phyloP scores from a whole-genome alignment of 1,284 basidiomycete species.

The Cystobasidium slooffiae region DNA sequence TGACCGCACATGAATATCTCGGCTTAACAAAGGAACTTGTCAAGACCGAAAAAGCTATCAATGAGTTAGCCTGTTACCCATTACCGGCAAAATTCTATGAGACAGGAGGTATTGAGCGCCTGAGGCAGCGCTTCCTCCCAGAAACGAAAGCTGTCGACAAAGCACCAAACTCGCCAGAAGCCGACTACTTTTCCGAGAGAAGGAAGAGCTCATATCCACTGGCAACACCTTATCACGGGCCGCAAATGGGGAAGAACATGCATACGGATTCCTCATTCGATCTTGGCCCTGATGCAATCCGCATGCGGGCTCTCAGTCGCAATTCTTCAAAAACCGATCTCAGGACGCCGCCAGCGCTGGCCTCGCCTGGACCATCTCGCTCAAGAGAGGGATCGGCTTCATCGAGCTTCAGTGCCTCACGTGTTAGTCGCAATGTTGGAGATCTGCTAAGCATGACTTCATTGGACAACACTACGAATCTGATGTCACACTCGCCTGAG shows the following conservation, averaged over 20 bases:
- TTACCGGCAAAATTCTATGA: constrained; percentile 90
- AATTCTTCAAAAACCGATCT: constrained; percentile 7
- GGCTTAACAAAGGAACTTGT: constrained; percentile 94
- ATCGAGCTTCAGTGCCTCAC: not conserved
- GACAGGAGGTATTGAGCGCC: constrained; percentile 84
- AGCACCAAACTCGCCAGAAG: constrained; percentile 43
- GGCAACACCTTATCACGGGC: constrained; percentile 52
- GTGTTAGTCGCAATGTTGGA: constrained; percentile 56
- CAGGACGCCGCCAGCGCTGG: not conserved
- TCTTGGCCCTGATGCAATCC: constrained; percentile 31
- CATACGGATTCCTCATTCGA: constrained; percentile 28
- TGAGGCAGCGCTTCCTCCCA: constrained; percentile 75
- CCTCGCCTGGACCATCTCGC: constrained; percentile 10
- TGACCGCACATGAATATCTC: constrained; percentile 89
- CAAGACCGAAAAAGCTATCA: constrained; percentile 93
- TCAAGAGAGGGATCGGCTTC: constrained; percentile 17
- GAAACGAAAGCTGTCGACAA: constrained; percentile 49
- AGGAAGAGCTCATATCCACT: constrained; percentile 41
- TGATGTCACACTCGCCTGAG: constrained; percentile 28
- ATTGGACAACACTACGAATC: constrained; percentile 27
- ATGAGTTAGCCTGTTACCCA: constrained; percentile 93
- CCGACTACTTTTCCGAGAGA: constrained; percentile 43
- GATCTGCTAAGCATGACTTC: constrained; percentile 62
- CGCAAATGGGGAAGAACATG: constrained; percentile 52
- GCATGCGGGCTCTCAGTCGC: constrained; percentile 1